These are phyloP conservation scores for Neurospora sp. DNA, from an alignment of 495 filamentous ascomycete species.

Conservation along the genomic window DNA sequence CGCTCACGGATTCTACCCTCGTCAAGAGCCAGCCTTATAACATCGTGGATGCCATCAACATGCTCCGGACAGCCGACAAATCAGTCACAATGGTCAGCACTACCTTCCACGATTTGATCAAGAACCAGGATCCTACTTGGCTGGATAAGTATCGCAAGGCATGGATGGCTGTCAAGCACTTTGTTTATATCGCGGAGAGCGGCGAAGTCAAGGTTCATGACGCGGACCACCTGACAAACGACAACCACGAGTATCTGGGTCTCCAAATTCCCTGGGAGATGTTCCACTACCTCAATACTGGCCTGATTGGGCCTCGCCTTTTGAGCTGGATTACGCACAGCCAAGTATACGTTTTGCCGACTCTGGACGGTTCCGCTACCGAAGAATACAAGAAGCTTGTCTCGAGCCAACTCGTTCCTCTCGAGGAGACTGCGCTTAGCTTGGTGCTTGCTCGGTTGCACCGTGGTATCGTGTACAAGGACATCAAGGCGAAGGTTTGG, in stretches of 20 bases:
- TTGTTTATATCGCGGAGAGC: constrained; percentile 64
- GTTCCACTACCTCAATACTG: constrained; percentile 81
- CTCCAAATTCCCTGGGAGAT: constrained; percentile 84
- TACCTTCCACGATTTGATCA: constrained; percentile 61
- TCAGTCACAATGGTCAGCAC: constrained; percentile 53
- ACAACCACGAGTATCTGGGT: constrained; percentile 82
- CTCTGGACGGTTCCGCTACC: constrained; percentile 71
- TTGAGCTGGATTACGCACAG: constrained; percentile 72
- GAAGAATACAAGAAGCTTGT: constrained; percentile 74
- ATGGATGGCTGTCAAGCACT: constrained; percentile 76
- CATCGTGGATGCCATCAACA: constrained; percentile 58
- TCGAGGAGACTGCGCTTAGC: constrained; percentile 64
- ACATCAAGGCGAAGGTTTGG: constrained; percentile 72
- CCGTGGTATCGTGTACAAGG: constrained; percentile 67
- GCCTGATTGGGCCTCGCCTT: constrained; percentile 67
- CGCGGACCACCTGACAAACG: constrained; percentile 56
- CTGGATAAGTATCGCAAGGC: constrained; percentile 75
- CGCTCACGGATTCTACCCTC: constrained; percentile 46
- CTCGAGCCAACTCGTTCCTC: constrained; percentile 54
- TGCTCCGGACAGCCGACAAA: constrained; percentile 57
- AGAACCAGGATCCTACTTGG: constrained; percentile 62
- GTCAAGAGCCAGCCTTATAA: constrained; percentile 40
- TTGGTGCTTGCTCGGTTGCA: constrained; percentile 69
- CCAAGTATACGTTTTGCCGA: constrained; percentile 62
- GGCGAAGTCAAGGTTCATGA: constrained; percentile 67